Conservation (phyloP, 1,284 basidiomycete genomes). For the Bjerkandera adusta region DNA sequence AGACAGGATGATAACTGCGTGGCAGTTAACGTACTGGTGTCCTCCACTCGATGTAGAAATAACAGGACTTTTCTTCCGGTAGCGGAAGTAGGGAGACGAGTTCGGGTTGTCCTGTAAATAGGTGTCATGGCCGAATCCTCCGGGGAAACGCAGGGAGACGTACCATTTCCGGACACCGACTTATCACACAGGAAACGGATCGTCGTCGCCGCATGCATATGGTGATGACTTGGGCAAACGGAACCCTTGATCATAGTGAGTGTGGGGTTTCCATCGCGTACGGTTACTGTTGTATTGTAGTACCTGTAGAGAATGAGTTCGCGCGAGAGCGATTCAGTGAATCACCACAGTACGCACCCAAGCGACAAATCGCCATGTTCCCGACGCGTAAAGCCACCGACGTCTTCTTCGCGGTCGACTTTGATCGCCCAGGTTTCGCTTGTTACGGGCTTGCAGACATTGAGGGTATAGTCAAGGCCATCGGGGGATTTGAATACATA, state of each 20-base stretch:
- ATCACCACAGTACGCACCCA: conserved; percentile 47
- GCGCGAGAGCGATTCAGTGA: background rate
- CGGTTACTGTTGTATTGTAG: conserved; percentile 56
- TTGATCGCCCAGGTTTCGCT: conserved; percentile 58
- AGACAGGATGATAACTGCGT: conserved; percentile 22
- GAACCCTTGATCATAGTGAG: conserved; percentile 61
- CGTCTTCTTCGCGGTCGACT: conserved; percentile 48
- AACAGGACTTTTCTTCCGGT: conserved; percentile 60
- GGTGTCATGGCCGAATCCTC: background rate
- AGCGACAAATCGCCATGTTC: conserved; percentile 69
- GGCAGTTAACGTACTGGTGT: no score
- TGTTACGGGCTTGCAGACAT: conserved; percentile 57
- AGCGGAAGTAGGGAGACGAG: conserved; percentile 61
- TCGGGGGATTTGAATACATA: conserved; percentile 50
- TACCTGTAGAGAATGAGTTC: conserved; percentile 36
- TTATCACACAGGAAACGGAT: conserved; percentile 72
- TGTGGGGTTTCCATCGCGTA: conserved; percentile 45
- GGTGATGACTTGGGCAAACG: conserved; percentile 46
- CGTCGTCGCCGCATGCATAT: conserved; percentile 53
- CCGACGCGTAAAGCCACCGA: conserved; percentile 61
- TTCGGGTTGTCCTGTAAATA: conserved; percentile 43
- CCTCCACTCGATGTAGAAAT: conserved; percentile 72
- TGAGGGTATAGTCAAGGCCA: conserved; percentile 51
- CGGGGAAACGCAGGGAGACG: conserved; percentile 7
- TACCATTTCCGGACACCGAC: conserved; percentile 47